Evolutionary conservation across 2,329 filamentous ascomycete genomes (phyloP).

Genomic region (Botrytis elliptica): DNA sequence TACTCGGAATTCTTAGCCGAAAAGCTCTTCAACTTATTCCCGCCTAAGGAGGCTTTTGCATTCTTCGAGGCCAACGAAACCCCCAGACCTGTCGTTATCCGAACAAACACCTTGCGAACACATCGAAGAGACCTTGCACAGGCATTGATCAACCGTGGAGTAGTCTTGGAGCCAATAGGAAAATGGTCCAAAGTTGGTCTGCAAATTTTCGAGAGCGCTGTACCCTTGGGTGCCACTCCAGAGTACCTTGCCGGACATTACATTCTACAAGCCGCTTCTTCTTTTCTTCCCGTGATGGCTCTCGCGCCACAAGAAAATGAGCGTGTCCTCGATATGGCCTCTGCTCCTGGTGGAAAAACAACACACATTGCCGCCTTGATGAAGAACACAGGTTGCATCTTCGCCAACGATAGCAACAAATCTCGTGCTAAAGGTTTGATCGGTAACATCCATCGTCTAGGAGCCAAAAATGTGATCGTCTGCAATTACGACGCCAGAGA

Average conservation of each 20-base stretch:
- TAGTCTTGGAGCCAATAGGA: conserved; percentile 92
- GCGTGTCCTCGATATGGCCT: conserved; percentile 87
- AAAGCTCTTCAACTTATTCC: conserved; percentile 91
- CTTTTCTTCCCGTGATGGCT: conserved; percentile 97
- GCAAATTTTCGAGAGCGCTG: conserved; percentile 89
- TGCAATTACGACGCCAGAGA: conserved; percentile 94
- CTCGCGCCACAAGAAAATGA: conserved; percentile 91
- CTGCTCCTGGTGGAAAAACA: conserved; percentile 93
- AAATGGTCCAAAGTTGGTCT: conserved; percentile 99
- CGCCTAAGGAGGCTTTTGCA: conserved; percentile 88
- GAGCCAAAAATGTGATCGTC: conserved; percentile 89
- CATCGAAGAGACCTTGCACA: conserved; percentile 80
- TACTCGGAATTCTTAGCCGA: conserved; percentile 94
- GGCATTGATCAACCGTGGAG: conserved; percentile 90
- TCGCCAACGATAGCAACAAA: conserved; percentile 97
- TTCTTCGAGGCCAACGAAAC: conserved; percentile 99
- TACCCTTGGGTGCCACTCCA: conserved; percentile 81
- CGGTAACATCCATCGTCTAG: conserved; percentile 93
- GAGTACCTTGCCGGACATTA: conserved; percentile 98
- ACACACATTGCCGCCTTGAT: conserved; percentile 95
- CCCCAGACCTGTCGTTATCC: conserved; percentile 87
- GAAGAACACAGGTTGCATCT: conserved; percentile 94
- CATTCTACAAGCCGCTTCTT: conserved; percentile 94
- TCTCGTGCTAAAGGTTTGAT: conserved; percentile 93
- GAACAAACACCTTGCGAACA: conserved; percentile 89